phyloP scores from a whole-genome alignment of 2,329 filamentous ascomycete species.

The Leptosphaerulina australis region DNA sequence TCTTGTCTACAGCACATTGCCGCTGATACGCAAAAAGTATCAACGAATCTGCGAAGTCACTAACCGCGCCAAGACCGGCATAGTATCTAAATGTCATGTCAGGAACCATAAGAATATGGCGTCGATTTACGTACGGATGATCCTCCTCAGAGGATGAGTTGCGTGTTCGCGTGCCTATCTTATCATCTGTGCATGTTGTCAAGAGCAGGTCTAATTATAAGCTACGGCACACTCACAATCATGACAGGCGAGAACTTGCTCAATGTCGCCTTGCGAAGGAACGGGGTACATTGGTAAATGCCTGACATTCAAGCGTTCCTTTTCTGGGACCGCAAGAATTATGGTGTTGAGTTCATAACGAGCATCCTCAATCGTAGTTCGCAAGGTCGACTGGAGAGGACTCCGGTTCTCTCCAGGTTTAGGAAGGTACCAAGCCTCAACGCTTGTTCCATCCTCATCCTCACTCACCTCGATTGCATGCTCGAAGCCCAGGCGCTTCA shows the following conservation, averaged over 20 bases:
- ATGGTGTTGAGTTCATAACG: constrained; percentile 62
- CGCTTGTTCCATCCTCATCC: constrained; percentile 34
- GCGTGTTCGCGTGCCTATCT: constrained; percentile 34
- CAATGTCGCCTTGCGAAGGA: constrained; percentile 50
- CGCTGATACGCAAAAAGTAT: constrained; percentile 67
- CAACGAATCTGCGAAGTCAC: constrained; percentile 67
- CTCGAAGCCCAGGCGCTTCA: constrained; percentile 64
- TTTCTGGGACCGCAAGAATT: constrained; percentile 51
- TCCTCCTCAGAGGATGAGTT: constrained; percentile 42
- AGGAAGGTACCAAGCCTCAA: constrained; percentile 44
- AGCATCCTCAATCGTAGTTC: constrained; percentile 61
- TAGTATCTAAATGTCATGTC: constrained; percentile 55
- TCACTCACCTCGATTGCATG: constrained; percentile 41
- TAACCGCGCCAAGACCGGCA: constrained; percentile 66
- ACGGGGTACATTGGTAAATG: constrained; percentile 39
- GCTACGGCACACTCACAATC: constrained; percentile 36
- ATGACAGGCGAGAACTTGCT: constrained; percentile 45
- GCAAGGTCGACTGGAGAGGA: constrained; percentile 30
- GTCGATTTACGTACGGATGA: constrained; percentile 36
- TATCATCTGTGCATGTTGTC: constrained; percentile 31
- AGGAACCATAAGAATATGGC: background rate
- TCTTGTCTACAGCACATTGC: constrained; percentile 63
- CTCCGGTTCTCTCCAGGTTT: constrained; percentile 28
- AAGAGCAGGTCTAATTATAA: constrained; percentile 11
- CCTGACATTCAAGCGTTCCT: constrained; percentile 38